Evolutionary conservation across 495 filamentous ascomycete genomes (phyloP), one percentile per base, ranked within the genome.

Genomic region (Xylaria curta): DNA sequence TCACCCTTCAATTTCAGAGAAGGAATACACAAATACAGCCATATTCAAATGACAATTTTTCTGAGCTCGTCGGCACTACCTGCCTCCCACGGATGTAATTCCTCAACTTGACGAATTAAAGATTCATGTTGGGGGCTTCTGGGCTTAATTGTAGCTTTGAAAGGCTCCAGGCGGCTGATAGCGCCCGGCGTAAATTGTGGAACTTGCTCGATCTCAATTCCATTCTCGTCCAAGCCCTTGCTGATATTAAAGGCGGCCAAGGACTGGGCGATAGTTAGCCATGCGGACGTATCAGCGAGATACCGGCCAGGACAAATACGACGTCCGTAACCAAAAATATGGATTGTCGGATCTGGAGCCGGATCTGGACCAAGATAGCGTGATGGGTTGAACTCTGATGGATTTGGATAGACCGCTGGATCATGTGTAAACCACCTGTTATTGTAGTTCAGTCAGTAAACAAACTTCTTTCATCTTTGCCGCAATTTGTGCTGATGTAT

Each of bases 261-360:
- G 12, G 83, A 49, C 15, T 78, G 80, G 21, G 81, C 81, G 19
- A 87, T 79, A 15, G 77, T 79, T 44, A 86, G 65, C 73, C 82
- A 84, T 21, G 86, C 70, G 24, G 75, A 78, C 5, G 78, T 74
- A 53, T 85, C 80, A 0, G 86, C 86, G 6, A 87, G 73, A 33
- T 81, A 78, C 24, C 84, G 83, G 0, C 85, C 86, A 4, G 85
- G 83, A 65, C 86, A 87, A 56, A 86, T 80, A 8, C 86, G 78
- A 0, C 86, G 78, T 46, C 86, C 85, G 74, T 82, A 85, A 0
- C 87, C 87, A 72, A 87, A 90, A 6, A 73, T 75, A 4, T 81
- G 78, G 42, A 78, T 76, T 28, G 78, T 76, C 4, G 81, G 81
- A 6, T 84, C 82, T 0, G 84, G 81, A 54, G 78, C 79, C 13